Evolutionary conservation across 768 basidiomycete species (phyloP), one percentile per base, ranked within the genome.

Genomic region (Mycena galericulata): DNA sequence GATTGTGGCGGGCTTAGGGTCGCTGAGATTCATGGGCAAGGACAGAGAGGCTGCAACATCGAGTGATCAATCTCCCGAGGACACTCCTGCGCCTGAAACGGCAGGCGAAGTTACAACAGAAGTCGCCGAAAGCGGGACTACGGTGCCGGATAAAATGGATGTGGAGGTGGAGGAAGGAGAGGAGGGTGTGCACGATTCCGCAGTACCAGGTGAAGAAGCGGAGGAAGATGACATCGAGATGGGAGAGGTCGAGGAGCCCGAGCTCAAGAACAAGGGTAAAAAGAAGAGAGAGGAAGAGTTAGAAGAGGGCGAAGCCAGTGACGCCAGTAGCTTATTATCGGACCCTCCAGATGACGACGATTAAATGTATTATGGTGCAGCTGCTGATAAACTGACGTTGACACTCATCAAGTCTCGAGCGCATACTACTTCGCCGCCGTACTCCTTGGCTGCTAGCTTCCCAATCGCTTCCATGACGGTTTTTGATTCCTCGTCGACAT

Each of bases 191-290:
- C 70, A 62, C 65, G 56, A 72, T 49, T 40, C 74, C 41, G 62
- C 74, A 34, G 27, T 74, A 1, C 62, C 64, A 18, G 66, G 56
- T 27, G 79, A 78, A 64, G 66, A 66, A 53, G 72, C 70, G 72
- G 55, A 3, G 47, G 68, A 51, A 70, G 78, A 89, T 30, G 87
- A 92, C 70, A 94, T 95, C 69, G 94, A 95, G 78, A 95, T 95
- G 94, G 94, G 94, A n/a, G 94, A 95, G 75, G 87, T 95, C 4
- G 90, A 92, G 67, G 94, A 95, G 74, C 87, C 88, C 59, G 94
- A 95, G 74, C 87, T 88, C 59, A 87, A 88, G 3, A 88, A 84
- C 67, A 86, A 88, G 72, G 78, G 76, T 29, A 90, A 88, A 77
- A 89, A 83, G 77, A 90, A 87, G 69, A 61, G 75, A 43, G 81